Base-by-base conservation (phyloP, 176 grass and related monocot species). In the Avena eriantha region DNA sequence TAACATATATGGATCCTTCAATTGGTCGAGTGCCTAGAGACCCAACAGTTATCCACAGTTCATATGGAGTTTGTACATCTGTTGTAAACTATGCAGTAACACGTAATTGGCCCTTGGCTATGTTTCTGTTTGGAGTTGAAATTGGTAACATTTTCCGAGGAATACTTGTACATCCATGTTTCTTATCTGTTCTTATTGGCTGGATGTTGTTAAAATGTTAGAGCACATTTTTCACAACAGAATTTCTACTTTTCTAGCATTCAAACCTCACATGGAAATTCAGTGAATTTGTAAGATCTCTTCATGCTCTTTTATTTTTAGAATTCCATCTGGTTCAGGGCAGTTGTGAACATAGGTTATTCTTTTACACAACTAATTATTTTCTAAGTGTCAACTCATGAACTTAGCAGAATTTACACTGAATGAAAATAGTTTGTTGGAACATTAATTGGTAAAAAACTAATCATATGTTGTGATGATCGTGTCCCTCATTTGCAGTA, bases 381-480 rank as follows among this genome's bases (percentile, higher is more conserved):
- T 56, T 84, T 35, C 23, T 56, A 75, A 34, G 65, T 80, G 66
- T 75, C 24, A 76, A 4, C 58, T 80, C 13, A 87, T 69, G 68
- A 29, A 69, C 16, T 55, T 79, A 47, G 65, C 43, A 74, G 60
- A 86, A 26, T 54, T 29, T 61, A 1, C 47, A 59, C 7, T 48
- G 15, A 10, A 69, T 41, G 57, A 56, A 55, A 47, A 36, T 51
- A 14, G 6, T 18, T 34, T 64, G 11, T 70, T 35, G 0, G 8
- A 29, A 63, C 77, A n/a, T n/a, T n/a, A n/a, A n/a, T n/a, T n/a
- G n/a, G n/a, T n/a, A n/a, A n/a, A 50, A 69, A 50, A 8, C 8
- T 46, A 71, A 71, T 26, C 17, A 63, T 76, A 69, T 19, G 34
- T 23, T 49, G 35, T 74, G 19, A 3, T 3, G 17, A 2, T 43